Conservation (phyloP, 768 basidiomycete genomes). For the Phanerodontia chrysosporium region DNA sequence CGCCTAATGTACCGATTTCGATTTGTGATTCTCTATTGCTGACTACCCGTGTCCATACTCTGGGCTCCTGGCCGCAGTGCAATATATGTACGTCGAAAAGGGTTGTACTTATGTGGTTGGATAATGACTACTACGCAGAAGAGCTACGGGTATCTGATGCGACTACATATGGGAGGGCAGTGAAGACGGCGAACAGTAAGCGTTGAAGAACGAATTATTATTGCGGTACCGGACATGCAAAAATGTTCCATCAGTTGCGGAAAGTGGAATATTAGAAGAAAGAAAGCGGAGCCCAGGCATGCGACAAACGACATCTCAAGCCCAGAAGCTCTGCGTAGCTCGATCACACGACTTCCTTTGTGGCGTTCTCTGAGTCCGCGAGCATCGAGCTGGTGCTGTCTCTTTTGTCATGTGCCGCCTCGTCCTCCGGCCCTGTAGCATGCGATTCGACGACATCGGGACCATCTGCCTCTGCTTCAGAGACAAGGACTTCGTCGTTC, state of each 20-base stretch:
- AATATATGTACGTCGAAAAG: not conserved
- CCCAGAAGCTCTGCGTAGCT: not conserved
- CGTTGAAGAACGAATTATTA: not conserved
- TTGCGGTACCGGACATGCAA: slow-evolving; percentile 3
- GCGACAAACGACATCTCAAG: not conserved
- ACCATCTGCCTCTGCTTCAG: slow-evolving; percentile 31
- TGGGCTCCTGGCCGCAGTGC: not conserved
- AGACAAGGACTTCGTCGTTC: slow-evolving; percentile 30
- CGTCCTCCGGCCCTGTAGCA: slow-evolving; percentile 18
- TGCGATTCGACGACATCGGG: slow-evolving; percentile 28
- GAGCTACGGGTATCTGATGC: slow-evolving; percentile 11
- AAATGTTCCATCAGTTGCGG: slow-evolving; percentile 3
- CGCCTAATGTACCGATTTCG: no score
- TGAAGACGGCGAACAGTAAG: not conserved
- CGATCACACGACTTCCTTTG: not conserved
- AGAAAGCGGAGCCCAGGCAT: not conserved
- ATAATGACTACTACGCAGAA: slow-evolving; percentile 1
- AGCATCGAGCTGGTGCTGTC: slow-evolving; percentile 46
- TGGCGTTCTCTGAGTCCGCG: not conserved
- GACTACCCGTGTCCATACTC: not conserved
- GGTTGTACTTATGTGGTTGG: not conserved
- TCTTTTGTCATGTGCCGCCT: slow-evolving; percentile 46
- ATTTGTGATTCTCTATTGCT: not conserved
- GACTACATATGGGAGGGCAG: slow-evolving; percentile 4
- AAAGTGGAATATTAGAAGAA: not conserved